Evolutionary conservation across 257 asterid species (phyloP), one percentile per base, ranked within the genome.

Genomic region (Jacaranda copaia): DNA sequence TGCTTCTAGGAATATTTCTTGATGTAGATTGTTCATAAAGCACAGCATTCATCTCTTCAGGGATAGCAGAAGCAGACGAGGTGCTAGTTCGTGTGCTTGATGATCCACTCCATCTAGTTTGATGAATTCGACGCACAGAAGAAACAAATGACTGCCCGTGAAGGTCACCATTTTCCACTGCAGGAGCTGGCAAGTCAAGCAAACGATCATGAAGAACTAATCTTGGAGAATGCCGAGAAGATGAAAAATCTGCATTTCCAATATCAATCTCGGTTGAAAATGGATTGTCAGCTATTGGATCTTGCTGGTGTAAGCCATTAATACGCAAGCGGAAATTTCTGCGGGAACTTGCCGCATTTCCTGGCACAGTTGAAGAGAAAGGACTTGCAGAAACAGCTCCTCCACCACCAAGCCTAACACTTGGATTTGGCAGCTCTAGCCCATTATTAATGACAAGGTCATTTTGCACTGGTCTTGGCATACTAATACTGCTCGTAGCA

Each of bases 361-460:
- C 85, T 8, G 90, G 15, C 32, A 90, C 57, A 74, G 82, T 76
- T 66, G 79, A 53, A 35, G 85, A 48, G 82, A 90, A 81, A 58
- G 88, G 85, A 71, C 62, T 69, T 35, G 88, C 82, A 55, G 88
- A 58, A 58, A 80, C 74, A 9, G 81, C 57, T 15, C 75, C 86
- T 46, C 93, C 90, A 52, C 84, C 88, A n/a, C 93, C 87, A 38
- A 89, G 90, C 76, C 96, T 83, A 57, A 85, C 90, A 78, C 97
- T 84, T 8, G 96, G 84, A 77, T 90, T 87, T 60, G 82, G 82
- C 48, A 56, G 97, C 78, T 77, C 96, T 4, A 81, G 55, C 25
- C 79, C 67, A 60, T 70, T 77, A 46, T 19, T 84, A 70, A 76
- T 58, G 48, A 60, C 67, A 18, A 67, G 53, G 51, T 77, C 71